Percentiles rank a stretch among this genome's conserved stretches.
phyloP scores from a whole-genome alignment of 2,329 filamentous ascomycete species.

The Penicillium sp. region DNA sequence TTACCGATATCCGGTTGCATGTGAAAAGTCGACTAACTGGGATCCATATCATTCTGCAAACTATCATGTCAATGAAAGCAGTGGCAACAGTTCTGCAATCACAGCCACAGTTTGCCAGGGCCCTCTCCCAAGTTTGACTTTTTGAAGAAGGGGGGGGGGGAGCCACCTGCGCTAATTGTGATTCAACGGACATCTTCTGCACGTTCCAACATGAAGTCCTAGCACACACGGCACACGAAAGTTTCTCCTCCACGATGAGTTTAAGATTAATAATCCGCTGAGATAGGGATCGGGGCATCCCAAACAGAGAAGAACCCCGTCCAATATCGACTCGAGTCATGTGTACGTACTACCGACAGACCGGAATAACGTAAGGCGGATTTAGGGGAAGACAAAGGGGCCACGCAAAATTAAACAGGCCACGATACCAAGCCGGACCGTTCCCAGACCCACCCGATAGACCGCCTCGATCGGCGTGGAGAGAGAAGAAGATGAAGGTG shows the following conservation, averaged over 20 bases:
- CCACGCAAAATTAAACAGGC: slow-evolving; percentile 5
- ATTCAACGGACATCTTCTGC: slow-evolving; percentile 16
- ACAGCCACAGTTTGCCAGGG: neutral
- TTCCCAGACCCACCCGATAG: slow-evolving; percentile 23
- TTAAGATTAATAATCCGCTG: too few species aligned
- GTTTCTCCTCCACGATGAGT: neutral
- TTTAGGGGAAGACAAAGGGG: slow-evolving; percentile 4
- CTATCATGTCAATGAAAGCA: too few species aligned
- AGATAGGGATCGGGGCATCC: neutral
- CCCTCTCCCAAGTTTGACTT: neutral
- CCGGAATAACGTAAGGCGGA: slow-evolving; percentile 4
- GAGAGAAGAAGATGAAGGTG: neutral
- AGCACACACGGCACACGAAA: slow-evolving; percentile 13
- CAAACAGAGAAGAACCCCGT: neutral
- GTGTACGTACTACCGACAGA: slow-evolving; percentile 2
- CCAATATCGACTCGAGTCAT: neutral
- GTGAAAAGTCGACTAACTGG: neutral
- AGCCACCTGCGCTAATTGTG: slow-evolving; percentile 12
- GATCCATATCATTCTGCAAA: too few species aligned
- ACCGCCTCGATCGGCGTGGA: slow-evolving; percentile 25
- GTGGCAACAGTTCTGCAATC: neutral
- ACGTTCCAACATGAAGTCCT: slow-evolving; percentile 17
- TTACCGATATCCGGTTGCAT: neutral
- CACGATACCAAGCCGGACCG: slow-evolving; percentile 20
- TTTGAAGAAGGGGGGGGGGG: neutral